Evolutionary conservation across 2,329 filamentous ascomycete genomes (phyloP).

Genomic region (Colletotrichum gloeosporioides): DNA sequence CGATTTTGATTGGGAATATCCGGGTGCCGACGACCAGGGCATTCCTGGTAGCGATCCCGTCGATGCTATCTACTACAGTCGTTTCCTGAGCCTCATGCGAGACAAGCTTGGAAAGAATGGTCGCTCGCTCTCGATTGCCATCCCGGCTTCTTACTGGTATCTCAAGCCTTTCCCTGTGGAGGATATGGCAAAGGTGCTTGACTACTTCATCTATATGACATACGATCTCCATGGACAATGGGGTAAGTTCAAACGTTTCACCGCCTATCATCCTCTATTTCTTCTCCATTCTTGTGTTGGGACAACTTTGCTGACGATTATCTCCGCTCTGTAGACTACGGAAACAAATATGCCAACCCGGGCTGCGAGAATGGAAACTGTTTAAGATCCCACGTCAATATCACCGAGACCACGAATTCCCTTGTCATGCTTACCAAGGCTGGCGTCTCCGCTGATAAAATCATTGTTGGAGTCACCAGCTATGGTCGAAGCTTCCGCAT

Average conservation of each 20-base stretch:
- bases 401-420: conserved; percentile 30
- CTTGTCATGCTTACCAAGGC: not conserved
- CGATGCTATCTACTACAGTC: conserved; percentile 27
- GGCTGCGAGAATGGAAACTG: conserved; percentile 37
- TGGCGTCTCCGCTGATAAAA: not conserved
- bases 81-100: conserved; percentile 15
- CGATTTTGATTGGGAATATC: conserved; percentile 7
- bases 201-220: conserved; percentile 41
- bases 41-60: conserved; percentile 30
- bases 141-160: conserved; percentile 36
- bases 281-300: not conserved
- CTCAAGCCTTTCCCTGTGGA: conserved; percentile 37
- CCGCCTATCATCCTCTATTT: not conserved
- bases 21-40: conserved; percentile 2
- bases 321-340: not conserved
- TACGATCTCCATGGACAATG: conserved; percentile 39
- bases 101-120: not conserved
- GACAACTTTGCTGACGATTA: not conserved
- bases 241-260: conserved; percentile 34
- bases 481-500: conserved; percentile 35
- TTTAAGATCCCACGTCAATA: conserved; percentile 38
- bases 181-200: conserved; percentile 25
- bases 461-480: conserved; percentile 31
- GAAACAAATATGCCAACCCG: not conserved
- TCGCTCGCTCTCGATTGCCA: conserved; percentile 23